Evolutionary conservation across 139 green algal species (phyloP).

Genomic region (Asterochloris erici): DNA sequence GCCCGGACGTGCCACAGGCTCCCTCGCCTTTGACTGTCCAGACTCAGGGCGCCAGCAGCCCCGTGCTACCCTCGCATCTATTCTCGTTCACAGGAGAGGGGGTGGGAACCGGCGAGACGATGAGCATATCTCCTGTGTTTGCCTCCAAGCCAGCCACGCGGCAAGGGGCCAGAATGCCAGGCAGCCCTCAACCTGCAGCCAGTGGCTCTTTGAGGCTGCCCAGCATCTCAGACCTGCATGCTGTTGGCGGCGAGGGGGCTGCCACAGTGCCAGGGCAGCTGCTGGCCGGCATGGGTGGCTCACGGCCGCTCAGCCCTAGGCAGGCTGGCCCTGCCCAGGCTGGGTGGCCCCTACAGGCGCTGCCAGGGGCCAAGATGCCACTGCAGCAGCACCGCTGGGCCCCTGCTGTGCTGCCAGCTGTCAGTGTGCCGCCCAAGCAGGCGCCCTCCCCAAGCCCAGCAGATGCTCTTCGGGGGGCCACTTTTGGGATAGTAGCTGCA

Average conservation of each 20-base stretch:
- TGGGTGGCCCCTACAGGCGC: no score
- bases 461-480: no score
- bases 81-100: background rate
- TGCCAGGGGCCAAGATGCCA: background rate
- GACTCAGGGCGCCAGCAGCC: background rate
- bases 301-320: background rate
- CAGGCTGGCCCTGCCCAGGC: constrained; percentile 1
- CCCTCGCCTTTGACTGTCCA: background rate
- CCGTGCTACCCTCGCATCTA: constrained; percentile 14
- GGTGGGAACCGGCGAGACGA: constrained; percentile 4
- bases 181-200: background rate
- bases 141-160: constrained; percentile 4
- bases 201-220: background rate
- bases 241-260: constrained; percentile 2
- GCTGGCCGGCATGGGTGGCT: background rate
- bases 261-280: background rate
- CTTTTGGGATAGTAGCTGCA: no score
- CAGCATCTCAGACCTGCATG: constrained; percentile 18
- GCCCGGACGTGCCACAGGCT: no score
- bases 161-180: constrained; percentile 2
- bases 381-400: background rate
- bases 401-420: no score
- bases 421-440: no score
- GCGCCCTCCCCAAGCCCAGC: no score
- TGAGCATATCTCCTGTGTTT: background rate